Conservation (phyloP, 2,329 filamentous ascomycete genomes). For the Pseudogymnoascus sp. region DNA sequence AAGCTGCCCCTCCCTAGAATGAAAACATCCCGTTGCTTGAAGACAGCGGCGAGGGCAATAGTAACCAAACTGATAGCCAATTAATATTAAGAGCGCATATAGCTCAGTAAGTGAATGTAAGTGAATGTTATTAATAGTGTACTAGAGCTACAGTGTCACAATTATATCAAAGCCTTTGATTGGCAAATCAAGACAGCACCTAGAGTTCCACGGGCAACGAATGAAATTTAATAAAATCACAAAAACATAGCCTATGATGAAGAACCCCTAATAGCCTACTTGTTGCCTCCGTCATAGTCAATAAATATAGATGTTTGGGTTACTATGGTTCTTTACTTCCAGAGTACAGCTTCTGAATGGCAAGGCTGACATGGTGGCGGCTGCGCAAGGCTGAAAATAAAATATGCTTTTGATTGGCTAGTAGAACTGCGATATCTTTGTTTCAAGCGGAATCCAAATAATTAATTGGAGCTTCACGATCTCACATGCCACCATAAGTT, state of each 20-base stretch:
- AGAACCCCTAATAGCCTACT: neutral
- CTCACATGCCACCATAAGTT: neutral
- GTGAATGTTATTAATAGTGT: neutral
- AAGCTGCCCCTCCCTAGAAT: too few relatives aligned
- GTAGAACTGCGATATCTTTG: neutral
- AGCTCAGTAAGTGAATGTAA: neutral
- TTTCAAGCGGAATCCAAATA: neutral
- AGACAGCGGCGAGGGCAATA: neutral
- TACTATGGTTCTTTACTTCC: neutral
- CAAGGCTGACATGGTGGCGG: neutral
- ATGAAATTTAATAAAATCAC: neutral
- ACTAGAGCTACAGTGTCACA: neutral
- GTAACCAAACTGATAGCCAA: neutral
- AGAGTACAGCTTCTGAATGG: neutral
- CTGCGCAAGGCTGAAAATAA: neutral
- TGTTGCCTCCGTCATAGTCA: neutral
- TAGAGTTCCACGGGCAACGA: neutral
- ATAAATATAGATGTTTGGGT: neutral
- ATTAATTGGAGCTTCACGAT: neutral
- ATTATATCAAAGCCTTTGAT: neutral
- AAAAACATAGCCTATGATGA: neutral
- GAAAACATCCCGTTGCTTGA: neutral
- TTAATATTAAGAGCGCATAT: neutral
- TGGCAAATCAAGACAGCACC: neutral
- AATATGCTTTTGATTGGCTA: neutral